These are phyloP conservation scores for Arabis alpina DNA, from an alignment of 345 rosid genomes.

Conservation along the genomic window DNA sequence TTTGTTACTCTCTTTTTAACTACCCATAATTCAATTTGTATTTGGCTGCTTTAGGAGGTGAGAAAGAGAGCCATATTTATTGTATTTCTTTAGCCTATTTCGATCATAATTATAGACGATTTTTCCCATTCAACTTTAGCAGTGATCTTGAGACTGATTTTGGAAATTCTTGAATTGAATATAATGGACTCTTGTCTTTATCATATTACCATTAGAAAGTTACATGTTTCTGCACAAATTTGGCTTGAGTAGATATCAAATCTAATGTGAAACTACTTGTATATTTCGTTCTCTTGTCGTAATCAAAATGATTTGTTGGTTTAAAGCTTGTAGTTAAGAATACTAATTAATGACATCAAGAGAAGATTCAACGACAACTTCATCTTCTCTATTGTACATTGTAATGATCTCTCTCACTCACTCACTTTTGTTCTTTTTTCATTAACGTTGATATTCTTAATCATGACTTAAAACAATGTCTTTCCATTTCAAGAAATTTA, in stretches of 20 bases:
- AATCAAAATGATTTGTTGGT: slow-evolving; percentile 20
- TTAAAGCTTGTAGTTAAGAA: slow-evolving; percentile 33
- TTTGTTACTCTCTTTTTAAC: slow-evolving; percentile 18
- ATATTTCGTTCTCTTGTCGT: slow-evolving; percentile 15
- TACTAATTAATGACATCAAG: slow-evolving; percentile 21
- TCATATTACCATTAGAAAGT: slow-evolving; percentile 3
- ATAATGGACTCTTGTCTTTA: slow-evolving; percentile 23
- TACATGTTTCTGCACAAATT: slow-evolving; percentile 4
- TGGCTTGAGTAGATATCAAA: slow-evolving; percentile 10
- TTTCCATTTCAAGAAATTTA: slow-evolving; percentile 41
- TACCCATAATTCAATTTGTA: slow-evolving; percentile 38
- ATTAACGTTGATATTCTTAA: slow-evolving; percentile 41
- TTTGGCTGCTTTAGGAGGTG: slow-evolving; percentile 36
- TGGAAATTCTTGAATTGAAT: slow-evolving; percentile 16
- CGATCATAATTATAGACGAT: slow-evolving; percentile 29
- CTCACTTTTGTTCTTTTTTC: slow-evolving; percentile 34
- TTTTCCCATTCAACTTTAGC: slow-evolving; percentile 14
- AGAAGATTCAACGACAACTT: slow-evolving; percentile 41
- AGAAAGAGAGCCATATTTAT: slow-evolving; percentile 36
- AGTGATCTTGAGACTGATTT: slow-evolving; percentile 35
- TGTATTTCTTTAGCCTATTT: slow-evolving; percentile 40
- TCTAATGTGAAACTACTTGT: slow-evolving; percentile 15
- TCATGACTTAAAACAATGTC: slow-evolving; percentile 39
- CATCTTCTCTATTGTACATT: slow-evolving; percentile 39
- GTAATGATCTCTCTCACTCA: slow-evolving; percentile 31